These are phyloP conservation scores for Arctium lappa DNA, from an alignment of 129 eudicot species.

Conservation along the genomic window DNA sequence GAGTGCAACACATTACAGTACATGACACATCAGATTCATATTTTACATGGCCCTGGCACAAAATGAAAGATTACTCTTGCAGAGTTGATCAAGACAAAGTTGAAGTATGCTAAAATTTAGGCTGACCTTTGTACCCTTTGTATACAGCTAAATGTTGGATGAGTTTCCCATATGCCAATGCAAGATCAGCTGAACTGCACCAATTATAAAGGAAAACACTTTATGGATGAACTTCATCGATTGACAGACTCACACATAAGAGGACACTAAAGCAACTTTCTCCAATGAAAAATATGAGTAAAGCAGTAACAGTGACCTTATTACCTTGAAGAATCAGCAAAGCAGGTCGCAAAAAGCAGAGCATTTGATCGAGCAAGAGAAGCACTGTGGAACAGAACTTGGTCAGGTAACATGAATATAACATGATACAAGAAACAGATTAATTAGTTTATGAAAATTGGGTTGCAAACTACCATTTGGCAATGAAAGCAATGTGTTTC, in stretches of 20 bases:
- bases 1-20: not conserved
- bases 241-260: not conserved
- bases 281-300: not conserved
- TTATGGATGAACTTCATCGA: not conserved
- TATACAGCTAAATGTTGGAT: conserved; percentile 82
- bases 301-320: conserved; percentile 1
- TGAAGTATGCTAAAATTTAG: not conserved
- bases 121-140: conserved; percentile 92
- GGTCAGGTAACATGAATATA: conserved; percentile 5
- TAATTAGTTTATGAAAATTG: not conserved
- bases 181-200: conserved; percentile 74
- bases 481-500: not conserved
- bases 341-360: conserved; percentile 80
- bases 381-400: conserved; percentile 42
- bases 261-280: not conserved
- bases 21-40: not conserved
- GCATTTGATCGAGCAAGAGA: conserved; percentile 78
- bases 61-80: not conserved
- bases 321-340: conserved; percentile 88
- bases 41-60: not conserved
- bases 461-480: not conserved
- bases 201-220: not conserved
- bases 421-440: not conserved
- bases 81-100: not conserved
- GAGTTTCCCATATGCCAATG: conserved; percentile 93